phyloP scores from a whole-genome alignment of 805 yeast genomes.

The Kregervanrija delftensis region DNA sequence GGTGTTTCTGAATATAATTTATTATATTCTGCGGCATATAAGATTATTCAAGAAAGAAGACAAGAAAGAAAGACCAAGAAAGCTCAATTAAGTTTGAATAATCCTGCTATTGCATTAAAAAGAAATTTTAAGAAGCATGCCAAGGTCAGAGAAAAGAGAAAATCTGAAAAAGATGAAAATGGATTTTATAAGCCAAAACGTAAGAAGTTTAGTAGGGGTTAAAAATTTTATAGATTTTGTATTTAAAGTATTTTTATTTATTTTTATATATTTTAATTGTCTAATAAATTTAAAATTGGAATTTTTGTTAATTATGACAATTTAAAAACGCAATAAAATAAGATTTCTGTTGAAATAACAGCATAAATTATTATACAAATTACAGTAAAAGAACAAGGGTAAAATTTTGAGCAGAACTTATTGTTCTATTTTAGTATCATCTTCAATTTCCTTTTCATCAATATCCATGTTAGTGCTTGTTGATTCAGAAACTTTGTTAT shows the following conservation, averaged over 20 bases:
- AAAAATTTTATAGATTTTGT: neutral
- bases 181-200: conserved; percentile 62
- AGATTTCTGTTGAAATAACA: too few relatives aligned
- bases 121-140: conserved; percentile 73
- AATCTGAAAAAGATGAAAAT: conserved; percentile 64
- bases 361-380: too few relatives aligned
- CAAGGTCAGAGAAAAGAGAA: conserved; percentile 70
- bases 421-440: conserved; percentile 7
- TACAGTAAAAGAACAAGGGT: too few relatives aligned
- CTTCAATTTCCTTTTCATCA: conserved; percentile 4
- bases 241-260: too few relatives aligned
- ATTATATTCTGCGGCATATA: conserved; percentile 58
- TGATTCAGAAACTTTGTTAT: neutral
- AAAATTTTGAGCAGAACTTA: too few relatives aligned
- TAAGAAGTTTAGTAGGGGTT: neutral
- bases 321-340: too few relatives aligned
- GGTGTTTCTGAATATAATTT: conserved; percentile 66
- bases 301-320: too few relatives aligned
- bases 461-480: neutral
- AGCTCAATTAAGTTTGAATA: conserved; percentile 65
- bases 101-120: conserved; percentile 78
- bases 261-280: too few relatives aligned
- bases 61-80: conserved; percentile 70
- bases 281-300: too few relatives aligned
- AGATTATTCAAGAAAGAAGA: conserved; percentile 52